Base-by-base conservation (phyloP, 2,329 filamentous ascomycete species). In the Amesomyces nigricolor region DNA sequence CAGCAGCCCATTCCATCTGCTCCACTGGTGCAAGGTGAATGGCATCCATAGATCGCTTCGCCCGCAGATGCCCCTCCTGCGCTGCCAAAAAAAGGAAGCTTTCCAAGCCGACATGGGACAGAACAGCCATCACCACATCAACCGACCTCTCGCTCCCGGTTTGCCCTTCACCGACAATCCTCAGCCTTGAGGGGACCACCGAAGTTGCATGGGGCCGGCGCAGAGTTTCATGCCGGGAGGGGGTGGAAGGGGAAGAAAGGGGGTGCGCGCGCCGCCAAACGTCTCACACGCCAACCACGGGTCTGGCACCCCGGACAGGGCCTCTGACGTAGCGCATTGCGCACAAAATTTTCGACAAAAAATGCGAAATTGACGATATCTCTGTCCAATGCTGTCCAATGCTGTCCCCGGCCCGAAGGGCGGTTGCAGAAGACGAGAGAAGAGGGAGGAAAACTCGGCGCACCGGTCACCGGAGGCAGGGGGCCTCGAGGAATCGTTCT, bases 341-440 rank as follows among this genome's bases (percentile, higher is more conserved):
- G 57, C 59, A 58, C 57, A 61, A 52, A 54, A 59, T 54, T 51
- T 50, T 47, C 16, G 48, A 51, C 51, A 51, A 53, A 58, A 26
- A 35, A 46, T 56, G 52, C 51, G 50, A 54, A 54, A 43, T 54
- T 57, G 51, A 51, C 53, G 53, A 52, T 59, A 61, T 61, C 50
- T 61, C 58, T 57, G 56, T 52, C 61, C 61, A 63, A 63, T 63
- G 47, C 58, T 57, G 56, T 52, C 61, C 61, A 63, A 63, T 63
- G 47, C 51, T 30, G 29, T 45, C 16, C 16, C 22, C 38, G 11
- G 42, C 22, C 26, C 17, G n/a, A 44, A 38, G 13, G 49, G 47
- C 32, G 47, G 40, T 53, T 38, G 48, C 47, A 45, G 59, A 61
- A 61, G 49, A 50, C 7, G 47, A 51, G 50, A 49, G 59, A 59